Conservation (phyloP, 1,284 basidiomycete species). For the Hymenochaete sp. region DNA sequence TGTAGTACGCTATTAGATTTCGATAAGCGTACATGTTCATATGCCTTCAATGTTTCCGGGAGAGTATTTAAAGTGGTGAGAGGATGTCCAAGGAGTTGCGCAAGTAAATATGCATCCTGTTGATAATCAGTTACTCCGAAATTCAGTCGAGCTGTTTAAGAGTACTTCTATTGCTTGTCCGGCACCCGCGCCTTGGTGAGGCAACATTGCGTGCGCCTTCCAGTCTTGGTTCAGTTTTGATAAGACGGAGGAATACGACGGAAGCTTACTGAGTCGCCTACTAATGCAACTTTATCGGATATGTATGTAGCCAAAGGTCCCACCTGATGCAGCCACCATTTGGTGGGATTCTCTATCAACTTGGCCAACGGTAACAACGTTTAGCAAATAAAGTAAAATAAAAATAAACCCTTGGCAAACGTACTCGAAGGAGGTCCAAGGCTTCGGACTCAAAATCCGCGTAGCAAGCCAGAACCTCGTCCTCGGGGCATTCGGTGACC, state of each 20-base stretch:
- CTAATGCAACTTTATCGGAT: constrained; percentile 15
- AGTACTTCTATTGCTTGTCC: constrained; percentile 31
- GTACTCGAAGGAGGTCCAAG: constrained; percentile 36
- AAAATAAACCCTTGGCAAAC: constrained; percentile 15
- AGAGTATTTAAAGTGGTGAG: constrained; percentile 20
- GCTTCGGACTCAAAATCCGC: constrained; percentile 42
- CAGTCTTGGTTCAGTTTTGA: background rate
- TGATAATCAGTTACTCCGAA: background rate
- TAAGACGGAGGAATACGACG: background rate
- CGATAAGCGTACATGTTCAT: constrained; percentile 30
- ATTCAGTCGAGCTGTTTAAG: background rate
- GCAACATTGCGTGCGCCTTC: constrained; percentile 33
- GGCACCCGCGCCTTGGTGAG: constrained; percentile 31
- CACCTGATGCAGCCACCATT: constrained; percentile 28
- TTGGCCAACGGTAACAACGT: no score
- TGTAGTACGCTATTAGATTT: constrained; percentile 29
- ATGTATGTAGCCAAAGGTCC: constrained; percentile 26
- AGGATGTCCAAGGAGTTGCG: constrained; percentile 23
- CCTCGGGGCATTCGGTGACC: constrained; percentile 29
- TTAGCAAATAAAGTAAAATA: no score
- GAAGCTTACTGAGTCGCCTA: constrained; percentile 17
- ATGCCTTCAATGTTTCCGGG: constrained; percentile 26
- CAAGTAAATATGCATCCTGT: constrained; percentile 29
- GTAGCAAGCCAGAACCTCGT: constrained; percentile 32
- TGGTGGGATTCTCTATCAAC: constrained; percentile 19